Evolutionary conservation across 352 stramenopile species (phyloP).

Genomic region (Phytopythium kandeliae): DNA sequence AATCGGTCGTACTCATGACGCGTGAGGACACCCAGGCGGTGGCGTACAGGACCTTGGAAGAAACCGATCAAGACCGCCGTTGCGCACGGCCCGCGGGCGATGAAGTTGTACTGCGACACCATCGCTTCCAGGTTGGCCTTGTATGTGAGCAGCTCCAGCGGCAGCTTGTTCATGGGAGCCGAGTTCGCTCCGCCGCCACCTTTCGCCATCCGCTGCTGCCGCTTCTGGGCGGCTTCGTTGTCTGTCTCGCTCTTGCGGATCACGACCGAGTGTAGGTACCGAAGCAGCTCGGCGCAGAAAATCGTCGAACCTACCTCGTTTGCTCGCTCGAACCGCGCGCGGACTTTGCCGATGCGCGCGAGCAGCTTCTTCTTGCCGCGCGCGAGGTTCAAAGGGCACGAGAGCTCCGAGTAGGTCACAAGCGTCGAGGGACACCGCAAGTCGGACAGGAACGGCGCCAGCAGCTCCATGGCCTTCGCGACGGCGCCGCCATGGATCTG

Average conservation of each 20-base stretch:
- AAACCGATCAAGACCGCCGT: slow-evolving; percentile 50
- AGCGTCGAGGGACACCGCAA: slow-evolving; percentile 25
- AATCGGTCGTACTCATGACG: slow-evolving; percentile 65
- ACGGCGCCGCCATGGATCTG: slow-evolving; percentile 42
- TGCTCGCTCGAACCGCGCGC: slow-evolving; percentile 45
- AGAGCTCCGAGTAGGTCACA: slow-evolving; percentile 31
- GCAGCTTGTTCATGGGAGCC: slow-evolving; percentile 37
- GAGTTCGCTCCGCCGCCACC: slow-evolving; percentile 12
- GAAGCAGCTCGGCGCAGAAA: slow-evolving; percentile 60
- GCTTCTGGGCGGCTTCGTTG: slow-evolving; percentile 42
- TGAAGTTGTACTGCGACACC: slow-evolving; percentile 75
- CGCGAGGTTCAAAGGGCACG: slow-evolving; percentile 37
- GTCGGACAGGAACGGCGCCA: slow-evolving; percentile 53
- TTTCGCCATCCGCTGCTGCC: slow-evolving; percentile 15
- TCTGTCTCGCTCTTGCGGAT: slow-evolving; percentile 62
- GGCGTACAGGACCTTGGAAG: slow-evolving; percentile 46
- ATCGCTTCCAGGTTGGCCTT: slow-evolving; percentile 76
- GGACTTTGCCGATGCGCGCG: slow-evolving; percentile 32
- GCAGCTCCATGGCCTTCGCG: slow-evolving; percentile 34
- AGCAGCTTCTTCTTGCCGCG: slow-evolving; percentile 62
- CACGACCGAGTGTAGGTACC: slow-evolving; percentile 66
- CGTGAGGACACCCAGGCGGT: slow-evolving; percentile 34
- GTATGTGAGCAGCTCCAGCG: slow-evolving; percentile 67
- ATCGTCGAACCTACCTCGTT: slow-evolving; percentile 59
- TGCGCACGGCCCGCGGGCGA: slow-evolving; percentile 47